These are phyloP conservation scores for Fusarium armeniacum DNA, from an alignment of 2,329 filamentous ascomycete genomes.

Conservation along the genomic window DNA sequence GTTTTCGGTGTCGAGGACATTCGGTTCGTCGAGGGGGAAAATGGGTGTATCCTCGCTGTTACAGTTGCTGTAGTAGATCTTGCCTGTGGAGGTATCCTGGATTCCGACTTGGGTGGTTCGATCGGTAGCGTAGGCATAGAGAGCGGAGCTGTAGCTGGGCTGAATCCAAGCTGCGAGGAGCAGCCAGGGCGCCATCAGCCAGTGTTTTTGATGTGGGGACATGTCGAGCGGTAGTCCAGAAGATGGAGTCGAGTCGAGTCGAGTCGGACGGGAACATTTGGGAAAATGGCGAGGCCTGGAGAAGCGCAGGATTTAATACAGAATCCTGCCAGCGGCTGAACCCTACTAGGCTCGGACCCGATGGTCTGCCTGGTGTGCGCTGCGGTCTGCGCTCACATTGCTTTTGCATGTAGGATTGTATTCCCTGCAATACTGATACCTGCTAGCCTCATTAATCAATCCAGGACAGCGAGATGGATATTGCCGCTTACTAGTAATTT, in stretches of 20 bases:
- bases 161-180: slow-evolving; percentile 3
- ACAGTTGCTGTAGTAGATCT: slow-evolving; percentile 9
- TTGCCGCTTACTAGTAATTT: neutral
- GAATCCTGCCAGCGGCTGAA: neutral
- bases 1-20: slow-evolving; percentile 6
- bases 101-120: slow-evolving; percentile 11
- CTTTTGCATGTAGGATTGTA: neutral
- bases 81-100: slow-evolving; percentile 2
- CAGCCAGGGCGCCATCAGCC: slow-evolving; percentile 5
- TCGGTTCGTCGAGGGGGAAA: slow-evolving; percentile 10
- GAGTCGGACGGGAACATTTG: neutral
- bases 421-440: neutral
- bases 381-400: neutral
- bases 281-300: neutral
- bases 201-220: slow-evolving; percentile 9
- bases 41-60: slow-evolving; percentile 7
- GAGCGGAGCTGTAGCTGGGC: neutral
- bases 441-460: neutral
- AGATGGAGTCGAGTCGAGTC: neutral
- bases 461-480: neutral
- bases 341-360: neutral
- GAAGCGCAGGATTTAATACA: slow-evolving; percentile 2
- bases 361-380: neutral
- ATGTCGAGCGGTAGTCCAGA: neutral
- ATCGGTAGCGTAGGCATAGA: slow-evolving; percentile 9